phyloP scores from a whole-genome alignment of 2,329 filamentous ascomycete species.

The Keithomyces neogunnii region DNA sequence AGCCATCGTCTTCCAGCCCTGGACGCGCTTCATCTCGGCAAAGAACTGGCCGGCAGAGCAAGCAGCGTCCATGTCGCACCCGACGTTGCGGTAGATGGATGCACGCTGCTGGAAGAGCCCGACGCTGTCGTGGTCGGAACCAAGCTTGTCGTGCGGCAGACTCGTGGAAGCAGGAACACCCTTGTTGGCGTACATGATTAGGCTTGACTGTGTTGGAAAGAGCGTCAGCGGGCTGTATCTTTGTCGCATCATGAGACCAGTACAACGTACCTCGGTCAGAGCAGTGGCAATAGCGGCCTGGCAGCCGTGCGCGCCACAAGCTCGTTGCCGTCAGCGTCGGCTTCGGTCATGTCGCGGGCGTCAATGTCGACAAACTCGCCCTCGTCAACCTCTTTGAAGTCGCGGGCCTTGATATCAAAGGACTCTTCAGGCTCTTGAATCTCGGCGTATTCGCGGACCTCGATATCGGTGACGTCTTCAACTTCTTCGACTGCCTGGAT shows the following conservation, averaged over 20 bases:
- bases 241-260: not conserved
- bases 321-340: slow-evolving; percentile 7
- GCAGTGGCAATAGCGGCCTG: slow-evolving; percentile 13
- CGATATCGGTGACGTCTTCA: too few species aligned
- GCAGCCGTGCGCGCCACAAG: slow-evolving; percentile 13
- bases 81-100: slow-evolving; percentile 12
- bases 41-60: slow-evolving; percentile 16
- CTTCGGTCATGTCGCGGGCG: slow-evolving; percentile 11
- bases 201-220: slow-evolving; percentile 7
- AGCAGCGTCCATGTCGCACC: slow-evolving; percentile 13
- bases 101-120: slow-evolving; percentile 17
- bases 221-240: not conserved
- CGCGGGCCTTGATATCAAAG: too few species aligned
- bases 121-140: slow-evolving; percentile 15
- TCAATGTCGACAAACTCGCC: not conserved
- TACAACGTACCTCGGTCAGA: slow-evolving; percentile 12
- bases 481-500: too few species aligned
- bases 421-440: too few species aligned
- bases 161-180: slow-evolving; percentile 11
- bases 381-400: too few species aligned
- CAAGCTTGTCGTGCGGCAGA: slow-evolving; percentile 12
- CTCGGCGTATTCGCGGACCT: too few species aligned
- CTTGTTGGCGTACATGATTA: slow-evolving; percentile 14
- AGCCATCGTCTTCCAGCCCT: slow-evolving; percentile 13
- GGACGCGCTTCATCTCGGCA: slow-evolving; percentile 12